phyloP scores from a whole-genome alignment of 257 asterid genomes.

The Apocynum venetum region DNA sequence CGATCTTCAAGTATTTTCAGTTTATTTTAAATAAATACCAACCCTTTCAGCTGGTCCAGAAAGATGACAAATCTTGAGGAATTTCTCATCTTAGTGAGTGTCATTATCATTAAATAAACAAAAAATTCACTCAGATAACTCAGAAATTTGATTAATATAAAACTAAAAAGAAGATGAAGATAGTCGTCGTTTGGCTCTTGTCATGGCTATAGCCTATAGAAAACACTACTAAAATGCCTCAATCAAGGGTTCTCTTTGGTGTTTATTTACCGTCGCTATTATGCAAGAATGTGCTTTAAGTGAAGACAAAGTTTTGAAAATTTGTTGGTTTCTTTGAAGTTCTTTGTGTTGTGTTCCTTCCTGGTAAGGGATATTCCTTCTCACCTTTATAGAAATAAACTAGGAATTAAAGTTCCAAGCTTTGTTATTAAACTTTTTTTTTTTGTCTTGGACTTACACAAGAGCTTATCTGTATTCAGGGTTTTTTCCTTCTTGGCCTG shows the following conservation, averaged over 20 bases:
- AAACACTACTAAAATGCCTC: slow-evolving; percentile 16
- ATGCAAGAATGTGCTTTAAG: slow-evolving; percentile 15
- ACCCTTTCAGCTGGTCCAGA: slow-evolving; percentile 23
- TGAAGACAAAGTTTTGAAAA: slow-evolving; percentile 16
- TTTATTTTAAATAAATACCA: slow-evolving; percentile 14
- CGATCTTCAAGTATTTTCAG: slow-evolving; percentile 1
- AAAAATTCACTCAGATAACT: slow-evolving; percentile 10
- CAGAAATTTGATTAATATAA: not conserved
- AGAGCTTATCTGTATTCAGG: slow-evolving; percentile 12
- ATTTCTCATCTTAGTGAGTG: slow-evolving; percentile 35
- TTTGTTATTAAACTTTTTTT: not conserved
- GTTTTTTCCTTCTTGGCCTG: not conserved
- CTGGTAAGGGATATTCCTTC: slow-evolving; percentile 20
- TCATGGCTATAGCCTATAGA: slow-evolving; percentile 13
- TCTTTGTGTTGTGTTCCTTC: slow-evolving; percentile 28
- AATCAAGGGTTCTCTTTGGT: slow-evolving; percentile 12
- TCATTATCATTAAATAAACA: slow-evolving; percentile 30
- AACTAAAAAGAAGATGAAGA: slow-evolving; percentile 12
- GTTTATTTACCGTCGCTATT: slow-evolving; percentile 15
- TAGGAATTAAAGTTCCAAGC: not conserved
- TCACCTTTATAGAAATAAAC: slow-evolving; percentile 23
- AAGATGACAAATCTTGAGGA: slow-evolving; percentile 26
- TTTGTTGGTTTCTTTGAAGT: slow-evolving; percentile 24
- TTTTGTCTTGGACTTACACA: slow-evolving; percentile 4
- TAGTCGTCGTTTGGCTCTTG: slow-evolving; percentile 34